Percentiles rank a stretch among this genome's conserved stretches.
Conservation (phyloP, 768 basidiomycete genomes). For the Termitomyces sp. region DNA sequence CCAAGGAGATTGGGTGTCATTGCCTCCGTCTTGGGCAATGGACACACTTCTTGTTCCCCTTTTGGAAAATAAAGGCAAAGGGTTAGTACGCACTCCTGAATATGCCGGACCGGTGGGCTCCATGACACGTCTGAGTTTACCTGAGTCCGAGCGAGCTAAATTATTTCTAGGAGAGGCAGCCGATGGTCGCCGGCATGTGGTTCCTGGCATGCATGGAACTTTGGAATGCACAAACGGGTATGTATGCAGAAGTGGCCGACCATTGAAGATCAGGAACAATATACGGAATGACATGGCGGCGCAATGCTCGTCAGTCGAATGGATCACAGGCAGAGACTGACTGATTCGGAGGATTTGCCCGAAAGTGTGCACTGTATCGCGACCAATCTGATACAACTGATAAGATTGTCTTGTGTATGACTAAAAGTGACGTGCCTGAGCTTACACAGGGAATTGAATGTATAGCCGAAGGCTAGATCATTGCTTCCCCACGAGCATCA, state of each 20-base stretch:
- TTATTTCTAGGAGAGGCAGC: not conserved
- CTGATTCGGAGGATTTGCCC: not conserved
- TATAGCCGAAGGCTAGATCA: constrained; percentile 19
- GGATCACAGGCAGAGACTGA: not conserved
- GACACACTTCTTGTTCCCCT: constrained; percentile 6
- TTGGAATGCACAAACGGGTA: not conserved
- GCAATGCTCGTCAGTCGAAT: not conserved
- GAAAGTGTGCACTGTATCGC: not conserved
- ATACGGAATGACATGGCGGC: not conserved
- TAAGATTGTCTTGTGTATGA: constrained; percentile 3
- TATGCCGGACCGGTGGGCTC: constrained; percentile 7
- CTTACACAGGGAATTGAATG: constrained; percentile 13
- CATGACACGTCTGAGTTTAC: constrained; percentile 7
- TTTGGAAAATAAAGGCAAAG: constrained; percentile 7
- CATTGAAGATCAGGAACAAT: not conserved
- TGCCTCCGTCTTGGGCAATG: constrained; percentile 10
- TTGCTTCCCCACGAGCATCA: constrained; percentile 23
- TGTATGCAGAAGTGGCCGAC: not conserved
- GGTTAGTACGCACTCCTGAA: constrained; percentile 1
- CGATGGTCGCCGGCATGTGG: not conserved
- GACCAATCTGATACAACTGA: not conserved
- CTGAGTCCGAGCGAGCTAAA: constrained; percentile 2
- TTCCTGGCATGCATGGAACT: not conserved
- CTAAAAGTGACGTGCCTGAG: constrained; percentile 18
- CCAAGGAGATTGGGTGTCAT: constrained; percentile 8